Base-by-base conservation (phyloP, 1,284 basidiomycete species). In the Irpex sp. region DNA sequence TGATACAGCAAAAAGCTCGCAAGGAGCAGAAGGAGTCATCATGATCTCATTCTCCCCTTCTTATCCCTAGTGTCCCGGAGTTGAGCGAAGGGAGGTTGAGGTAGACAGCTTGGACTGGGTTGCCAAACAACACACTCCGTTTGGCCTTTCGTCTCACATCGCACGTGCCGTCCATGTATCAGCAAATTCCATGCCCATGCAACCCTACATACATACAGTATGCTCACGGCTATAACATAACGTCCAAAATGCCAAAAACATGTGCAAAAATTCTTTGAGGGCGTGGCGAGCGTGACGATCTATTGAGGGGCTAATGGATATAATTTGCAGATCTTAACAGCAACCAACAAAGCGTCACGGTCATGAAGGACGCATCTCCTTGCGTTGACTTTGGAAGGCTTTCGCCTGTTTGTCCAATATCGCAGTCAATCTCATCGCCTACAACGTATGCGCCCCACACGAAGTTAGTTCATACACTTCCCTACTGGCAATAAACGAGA, bases 1-100 rank as follows among this genome's bases (percentile, higher is more conserved):
- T 31, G 37, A 36, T 60, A 36, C 67, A 92, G 89, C 80, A 84
- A 75, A 85, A 83, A 78, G 88, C 88, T 62, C 84, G 88, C 49
- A 69, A 75, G 59, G 86, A 83, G 72, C 79, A 82, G 72, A 88
- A 83, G 68, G 77, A 78, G 67, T 78, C 71, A 54, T 77, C 82
- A 74, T 81, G 79, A 74, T 80, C 33, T 63, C 33, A 56, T 54
- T 3, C 43, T 60, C 35, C 55, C 43, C 53, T 33, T 33, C 31
- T 33, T 33, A 53, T 15, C 33, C 53, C 31, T 21, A 17, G 8
- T 13, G 11, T 31, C 21, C 31, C 11, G 21, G 53, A 31, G 53
- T 17, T 15, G 31, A 35, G 17, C 13, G 31, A 15, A 13, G 53
- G 47, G 58, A 46, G 36, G 49, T 47, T 47, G 26, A 35, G 31